phyloP scores from a whole-genome alignment of 2,329 filamentous ascomycete species.

The Colletotrichum coccodes region DNA sequence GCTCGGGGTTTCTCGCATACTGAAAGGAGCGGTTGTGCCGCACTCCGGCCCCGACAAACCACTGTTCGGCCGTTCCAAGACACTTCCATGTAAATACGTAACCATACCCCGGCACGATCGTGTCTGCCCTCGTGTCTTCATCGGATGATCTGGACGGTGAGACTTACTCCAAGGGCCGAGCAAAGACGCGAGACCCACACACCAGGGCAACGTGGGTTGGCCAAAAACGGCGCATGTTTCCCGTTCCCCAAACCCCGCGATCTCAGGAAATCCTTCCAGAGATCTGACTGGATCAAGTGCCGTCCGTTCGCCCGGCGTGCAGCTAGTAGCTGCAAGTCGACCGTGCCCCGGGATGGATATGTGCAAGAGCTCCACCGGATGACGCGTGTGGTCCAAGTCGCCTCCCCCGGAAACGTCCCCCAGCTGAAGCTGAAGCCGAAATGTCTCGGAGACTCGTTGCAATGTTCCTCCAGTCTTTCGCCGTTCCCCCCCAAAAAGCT shows the following conservation, averaged over 20 bases:
- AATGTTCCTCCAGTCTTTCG: not conserved
- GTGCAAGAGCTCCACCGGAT: not conserved
- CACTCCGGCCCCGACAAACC: not conserved
- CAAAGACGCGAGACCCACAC: not conserved
- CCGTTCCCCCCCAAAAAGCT: not conserved
- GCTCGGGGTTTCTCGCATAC: not conserved
- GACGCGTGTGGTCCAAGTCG: not conserved
- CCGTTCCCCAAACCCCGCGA: conserved; percentile 5
- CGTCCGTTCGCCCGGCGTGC: conserved; percentile 24
- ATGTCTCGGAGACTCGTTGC: not conserved
- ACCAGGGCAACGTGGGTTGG: not conserved
- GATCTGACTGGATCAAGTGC: not conserved
- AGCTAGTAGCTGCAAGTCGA: not conserved
- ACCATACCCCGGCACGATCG: not conserved
- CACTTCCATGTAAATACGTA: not conserved
- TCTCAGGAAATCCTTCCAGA: not conserved
- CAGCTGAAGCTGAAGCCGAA: not conserved
- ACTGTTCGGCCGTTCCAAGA: not conserved
- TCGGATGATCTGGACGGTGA: conserved; percentile 24
- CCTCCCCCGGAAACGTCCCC: not conserved
- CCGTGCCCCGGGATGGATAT: not conserved
- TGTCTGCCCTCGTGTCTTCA: not conserved
- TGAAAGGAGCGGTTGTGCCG: not conserved
- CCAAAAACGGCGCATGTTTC: not conserved
- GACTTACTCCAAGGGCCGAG: conserved; percentile 11